Conservation (phyloP, 345 rosid genomes). For the Eucalyptus cloeziana region DNA sequence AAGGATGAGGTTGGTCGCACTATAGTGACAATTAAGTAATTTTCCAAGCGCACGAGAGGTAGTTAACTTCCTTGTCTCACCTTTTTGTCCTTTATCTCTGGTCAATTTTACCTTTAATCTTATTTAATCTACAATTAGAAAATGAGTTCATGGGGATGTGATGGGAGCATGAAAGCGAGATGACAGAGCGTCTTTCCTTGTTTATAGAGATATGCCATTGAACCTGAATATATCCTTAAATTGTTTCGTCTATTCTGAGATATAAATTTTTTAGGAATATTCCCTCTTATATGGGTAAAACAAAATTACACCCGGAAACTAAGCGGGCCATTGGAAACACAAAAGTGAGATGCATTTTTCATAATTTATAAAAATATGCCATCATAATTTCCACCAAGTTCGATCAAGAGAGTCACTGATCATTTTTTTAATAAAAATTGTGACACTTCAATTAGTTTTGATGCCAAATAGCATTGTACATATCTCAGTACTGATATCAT, state of each 20-base stretch:
- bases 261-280: too few relatives aligned
- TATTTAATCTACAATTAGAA: neutral
- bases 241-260: fast-evolving
- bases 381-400: neutral
- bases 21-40: neutral
- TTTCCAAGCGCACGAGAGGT: neutral
- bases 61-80: neutral
- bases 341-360: neutral
- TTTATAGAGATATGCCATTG: neutral
- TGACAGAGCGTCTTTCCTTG: fast-evolving
- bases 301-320: fast-evolving
- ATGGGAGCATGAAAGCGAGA: neutral
- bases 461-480: fast-evolving
- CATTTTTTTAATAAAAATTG: neutral
- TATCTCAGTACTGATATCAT: fast-evolving
- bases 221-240: too few relatives aligned
- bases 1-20: neutral
- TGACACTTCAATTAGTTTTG: fast-evolving
- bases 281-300: too few relatives aligned
- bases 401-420: neutral
- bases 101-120: neutral
- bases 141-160: neutral
- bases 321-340: neutral
- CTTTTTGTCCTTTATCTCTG: neutral
- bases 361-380: neutral